Percentiles rank a stretch among this genome's conserved stretches.
These are phyloP conservation scores for Pestalotiopsis sp. DNA, from an alignment of 2,329 filamentous ascomycete species.

Conservation along the genomic window DNA sequence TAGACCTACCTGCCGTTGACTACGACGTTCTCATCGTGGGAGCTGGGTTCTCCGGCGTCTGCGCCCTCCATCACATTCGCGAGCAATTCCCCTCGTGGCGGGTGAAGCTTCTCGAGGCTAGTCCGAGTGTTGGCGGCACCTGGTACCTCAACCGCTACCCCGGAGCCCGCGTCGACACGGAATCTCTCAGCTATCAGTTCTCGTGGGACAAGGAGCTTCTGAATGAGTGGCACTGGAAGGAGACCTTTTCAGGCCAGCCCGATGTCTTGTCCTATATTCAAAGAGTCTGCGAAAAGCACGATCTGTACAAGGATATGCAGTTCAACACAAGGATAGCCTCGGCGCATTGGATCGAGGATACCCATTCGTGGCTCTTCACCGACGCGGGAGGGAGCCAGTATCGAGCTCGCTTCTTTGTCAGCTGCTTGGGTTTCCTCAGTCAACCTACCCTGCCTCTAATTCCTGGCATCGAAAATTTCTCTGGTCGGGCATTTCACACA, in stretches of 20 bases:
- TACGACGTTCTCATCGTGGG: conserved; percentile 14
- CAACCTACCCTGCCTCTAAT: conserved; percentile 9
- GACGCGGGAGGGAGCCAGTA: background rate
- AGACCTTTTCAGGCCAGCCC: conserved; percentile 10
- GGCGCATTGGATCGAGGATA: conserved; percentile 23
- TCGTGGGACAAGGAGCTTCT: conserved; percentile 13
- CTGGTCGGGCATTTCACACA: conserved; percentile 21
- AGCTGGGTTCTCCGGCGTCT: conserved; percentile 12
- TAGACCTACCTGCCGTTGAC: background rate
- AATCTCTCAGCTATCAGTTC: conserved; percentile 10
- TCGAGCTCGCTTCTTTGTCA: conserved; percentile 10
- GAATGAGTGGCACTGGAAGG: conserved; percentile 14
- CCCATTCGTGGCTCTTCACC: conserved; percentile 7
- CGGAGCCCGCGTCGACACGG: conserved; percentile 13
- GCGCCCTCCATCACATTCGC: conserved; percentile 13
- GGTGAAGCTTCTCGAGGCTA: conserved; percentile 12
- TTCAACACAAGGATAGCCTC: conserved; percentile 18
- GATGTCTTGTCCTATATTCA: conserved; percentile 10
- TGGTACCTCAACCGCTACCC: conserved; percentile 14
- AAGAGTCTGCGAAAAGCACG: conserved; percentile 10
- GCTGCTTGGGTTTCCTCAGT: conserved; percentile 12
- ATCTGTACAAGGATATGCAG: conserved; percentile 13
- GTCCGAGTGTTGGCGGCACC: conserved; percentile 8
- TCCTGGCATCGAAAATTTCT: conserved; percentile 20
- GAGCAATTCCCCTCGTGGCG: conserved; percentile 9